Evolutionary conservation across 805 yeast genomes (phyloP).

Genomic region (Isabelozyma rhagii): DNA sequence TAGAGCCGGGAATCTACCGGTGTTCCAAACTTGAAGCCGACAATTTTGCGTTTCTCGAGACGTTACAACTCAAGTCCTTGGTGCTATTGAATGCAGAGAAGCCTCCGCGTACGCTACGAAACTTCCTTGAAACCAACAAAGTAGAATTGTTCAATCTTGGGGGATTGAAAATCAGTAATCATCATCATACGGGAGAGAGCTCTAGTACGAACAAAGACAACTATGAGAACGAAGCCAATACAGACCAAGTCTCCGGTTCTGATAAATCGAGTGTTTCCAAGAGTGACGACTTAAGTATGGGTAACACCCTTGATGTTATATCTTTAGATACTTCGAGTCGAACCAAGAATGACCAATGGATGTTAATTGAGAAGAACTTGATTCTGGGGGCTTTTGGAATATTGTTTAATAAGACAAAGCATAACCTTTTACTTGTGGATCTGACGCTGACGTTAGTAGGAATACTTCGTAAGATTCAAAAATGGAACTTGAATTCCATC

Average conservation of each 20-base stretch:
- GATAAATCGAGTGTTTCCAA: neutral
- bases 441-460: slow-evolving; percentile 79
- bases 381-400: slow-evolving; percentile 65
- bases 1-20: slow-evolving; percentile 80
- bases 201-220: slow-evolving; percentile 13
- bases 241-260: slow-evolving; percentile 1
- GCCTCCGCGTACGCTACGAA: slow-evolving; percentile 69
- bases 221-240: slow-evolving; percentile 9
- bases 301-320: slow-evolving; percentile 19
- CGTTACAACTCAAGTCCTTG: slow-evolving; percentile 65
- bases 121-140: slow-evolving; percentile 56
- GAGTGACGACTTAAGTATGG: slow-evolving; percentile 1
- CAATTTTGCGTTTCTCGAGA: slow-evolving; percentile 73
- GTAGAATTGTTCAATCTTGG: slow-evolving; percentile 52
- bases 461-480: slow-evolving; percentile 73
- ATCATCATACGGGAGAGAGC: slow-evolving; percentile 25
- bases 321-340: slow-evolving; percentile 16
- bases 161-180: slow-evolving; percentile 38
- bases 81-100: slow-evolving; percentile 80
- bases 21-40: slow-evolving; percentile 77
- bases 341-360: slow-evolving; percentile 58
- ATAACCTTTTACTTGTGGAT: slow-evolving; percentile 75
- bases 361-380: slow-evolving; percentile 66
- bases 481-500: slow-evolving; percentile 85
- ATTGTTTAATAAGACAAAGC: slow-evolving; percentile 58